phyloP scores from a whole-genome alignment of 2,329 filamentous ascomycete species.

The Pseudogymnoascus verrucosus region DNA sequence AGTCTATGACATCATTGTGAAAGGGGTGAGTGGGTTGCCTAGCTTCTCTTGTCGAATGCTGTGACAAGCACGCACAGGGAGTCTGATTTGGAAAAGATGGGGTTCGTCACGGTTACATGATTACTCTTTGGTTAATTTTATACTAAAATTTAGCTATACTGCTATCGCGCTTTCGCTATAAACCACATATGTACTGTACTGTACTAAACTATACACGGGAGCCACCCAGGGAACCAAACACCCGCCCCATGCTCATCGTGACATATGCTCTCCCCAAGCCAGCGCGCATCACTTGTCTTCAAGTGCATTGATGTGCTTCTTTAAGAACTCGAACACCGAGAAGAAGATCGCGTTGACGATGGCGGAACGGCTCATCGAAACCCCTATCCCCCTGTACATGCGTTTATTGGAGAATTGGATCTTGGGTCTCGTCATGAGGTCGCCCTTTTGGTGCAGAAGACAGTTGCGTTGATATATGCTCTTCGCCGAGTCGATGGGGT shows the following conservation, averaged over 20 bases:
- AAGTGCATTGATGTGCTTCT: slow-evolving; percentile 44
- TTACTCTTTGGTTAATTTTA: not conserved
- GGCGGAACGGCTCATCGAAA: slow-evolving; percentile 76
- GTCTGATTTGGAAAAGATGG: not conserved
- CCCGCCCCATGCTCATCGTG: not conserved
- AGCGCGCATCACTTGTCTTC: slow-evolving; percentile 19
- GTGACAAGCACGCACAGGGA: not conserved
- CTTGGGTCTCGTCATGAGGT: slow-evolving; percentile 58
- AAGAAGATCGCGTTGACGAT: slow-evolving; percentile 86
- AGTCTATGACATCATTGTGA: not conserved
- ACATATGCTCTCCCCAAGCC: not conserved
- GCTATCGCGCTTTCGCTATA: not conserved
- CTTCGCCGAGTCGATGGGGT: slow-evolving; percentile 72
- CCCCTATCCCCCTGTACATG: slow-evolving; percentile 76
- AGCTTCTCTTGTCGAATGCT: not conserved
- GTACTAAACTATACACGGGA: slow-evolving; percentile 3
- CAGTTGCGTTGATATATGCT: slow-evolving; percentile 80
- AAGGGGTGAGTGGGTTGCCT: not conserved
- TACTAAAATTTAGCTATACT: not conserved
- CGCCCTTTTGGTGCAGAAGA: slow-evolving; percentile 59
- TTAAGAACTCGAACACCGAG: slow-evolving; percentile 77
- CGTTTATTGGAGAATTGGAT: slow-evolving; percentile 69
- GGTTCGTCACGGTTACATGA: not conserved
- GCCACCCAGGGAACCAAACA: not conserved
- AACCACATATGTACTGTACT: not conserved